A percentile compares a stretch with the other conserved stretches of the same genome.
phyloP scores from a whole-genome alignment of 1,284 basidiomycete species.

The Cutaneotrichosporon dermatis region DNA sequence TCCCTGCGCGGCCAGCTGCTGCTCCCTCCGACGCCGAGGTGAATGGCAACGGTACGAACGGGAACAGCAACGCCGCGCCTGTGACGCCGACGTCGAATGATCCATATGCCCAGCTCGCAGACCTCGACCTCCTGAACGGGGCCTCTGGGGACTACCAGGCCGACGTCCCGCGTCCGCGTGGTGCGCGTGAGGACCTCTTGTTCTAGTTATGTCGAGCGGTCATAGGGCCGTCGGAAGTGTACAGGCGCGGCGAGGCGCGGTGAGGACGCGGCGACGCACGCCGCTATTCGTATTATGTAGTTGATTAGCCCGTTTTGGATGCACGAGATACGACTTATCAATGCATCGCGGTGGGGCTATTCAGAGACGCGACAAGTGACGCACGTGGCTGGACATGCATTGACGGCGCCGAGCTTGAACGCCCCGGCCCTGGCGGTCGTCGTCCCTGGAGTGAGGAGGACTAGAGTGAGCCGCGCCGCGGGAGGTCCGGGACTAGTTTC shows the following conservation, averaged over 20 bases:
- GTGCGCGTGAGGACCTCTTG: constrained; percentile 34
- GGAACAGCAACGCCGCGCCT: constrained; percentile 2
- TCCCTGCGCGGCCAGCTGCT: constrained; percentile 3
- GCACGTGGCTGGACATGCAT: no score
- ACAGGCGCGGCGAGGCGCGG: not conserved
- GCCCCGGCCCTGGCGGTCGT: no score
- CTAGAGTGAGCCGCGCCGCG: no score
- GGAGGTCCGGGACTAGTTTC: no score
- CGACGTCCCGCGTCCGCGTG: constrained; percentile 42
- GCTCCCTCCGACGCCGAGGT: constrained; percentile 2
- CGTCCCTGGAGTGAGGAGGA: no score
- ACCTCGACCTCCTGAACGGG: constrained; percentile 40
- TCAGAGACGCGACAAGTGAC: no score
- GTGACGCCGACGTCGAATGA: constrained; percentile 24
- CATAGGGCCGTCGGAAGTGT: not conserved
- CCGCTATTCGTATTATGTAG: no score
- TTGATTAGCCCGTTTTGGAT: no score
- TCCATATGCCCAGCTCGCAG: constrained; percentile 46
- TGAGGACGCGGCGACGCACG: no score
- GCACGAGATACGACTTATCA: no score
- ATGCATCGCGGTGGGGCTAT: no score
- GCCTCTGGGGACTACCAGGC: constrained; percentile 38
- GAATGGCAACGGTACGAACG: not conserved
- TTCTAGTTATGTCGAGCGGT: constrained; percentile 17
- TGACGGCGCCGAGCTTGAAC: no score